phyloP scores from a whole-genome alignment of 345 rosid genomes.

The Arabidopsis arenosa region DNA sequence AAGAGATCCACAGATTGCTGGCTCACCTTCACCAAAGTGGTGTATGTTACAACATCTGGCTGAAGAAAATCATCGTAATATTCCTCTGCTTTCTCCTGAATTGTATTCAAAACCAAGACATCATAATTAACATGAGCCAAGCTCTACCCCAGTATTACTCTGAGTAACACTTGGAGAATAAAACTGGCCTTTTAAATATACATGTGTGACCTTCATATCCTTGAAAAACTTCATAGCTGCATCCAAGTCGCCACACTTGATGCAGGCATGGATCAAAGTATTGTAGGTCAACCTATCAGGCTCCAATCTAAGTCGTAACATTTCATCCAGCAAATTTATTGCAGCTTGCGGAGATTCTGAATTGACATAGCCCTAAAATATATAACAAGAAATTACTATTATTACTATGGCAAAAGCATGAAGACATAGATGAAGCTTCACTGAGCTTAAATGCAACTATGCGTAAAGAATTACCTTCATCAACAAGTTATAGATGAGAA shows the following conservation, averaged over 20 bases:
- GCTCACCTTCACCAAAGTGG: slow-evolving; percentile 67
- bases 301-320: slow-evolving; percentile 55
- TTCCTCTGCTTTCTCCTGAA: slow-evolving; percentile 60
- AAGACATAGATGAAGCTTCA: slow-evolving; percentile 18
- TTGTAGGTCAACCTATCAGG: slow-evolving; percentile 76
- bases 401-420: slow-evolving; percentile 9
- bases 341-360: slow-evolving; percentile 64
- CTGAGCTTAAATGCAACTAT: slow-evolving; percentile 10
- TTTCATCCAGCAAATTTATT: slow-evolving; percentile 55
- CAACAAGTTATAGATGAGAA: slow-evolving; percentile 64
- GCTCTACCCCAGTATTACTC: slow-evolving; percentile 40
- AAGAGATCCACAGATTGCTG: slow-evolving; percentile 16
- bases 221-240: slow-evolving; percentile 64
- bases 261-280: slow-evolving; percentile 64
- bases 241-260: slow-evolving; percentile 58
- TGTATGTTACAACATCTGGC: slow-evolving; percentile 71
- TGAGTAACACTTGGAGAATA: slow-evolving; percentile 52
- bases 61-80: slow-evolving; percentile 41
- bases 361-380: slow-evolving; percentile 61
- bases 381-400: slow-evolving; percentile 7
- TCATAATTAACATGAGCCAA: slow-evolving; percentile 29
- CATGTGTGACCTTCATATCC: slow-evolving; percentile 79
- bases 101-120: slow-evolving; percentile 16
- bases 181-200: slow-evolving; percentile 60
- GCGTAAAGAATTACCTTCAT: slow-evolving; percentile 64